Evolutionary conservation across 176 grass and related monocot species (phyloP), one percentile per base, ranked within the genome.

Genomic region (Saccharum officinarum): DNA sequence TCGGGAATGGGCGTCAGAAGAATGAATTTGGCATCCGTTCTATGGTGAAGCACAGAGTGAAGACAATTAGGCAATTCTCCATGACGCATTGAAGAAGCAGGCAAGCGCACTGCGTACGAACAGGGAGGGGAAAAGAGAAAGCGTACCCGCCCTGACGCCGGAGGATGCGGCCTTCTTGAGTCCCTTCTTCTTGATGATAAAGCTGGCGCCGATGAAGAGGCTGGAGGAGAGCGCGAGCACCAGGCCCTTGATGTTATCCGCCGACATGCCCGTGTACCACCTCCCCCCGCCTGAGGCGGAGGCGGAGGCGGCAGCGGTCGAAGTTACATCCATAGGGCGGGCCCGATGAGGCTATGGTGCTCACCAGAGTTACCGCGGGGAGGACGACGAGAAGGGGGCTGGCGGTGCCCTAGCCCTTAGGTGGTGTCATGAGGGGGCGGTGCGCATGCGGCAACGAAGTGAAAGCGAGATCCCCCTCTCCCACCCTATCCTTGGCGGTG

Each of bases 111-210:
- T 3, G 25, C 64, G 70, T 9, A 73, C 7, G 23, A 20, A 45
- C 17, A 20, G 8, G 42, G 4, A 13, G 8, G 3, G 59, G 20
- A 3, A 42, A 23, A 37, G 0, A 12, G 7, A 20, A 20, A 17
- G 52, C 26, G 18, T 90, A 95, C 93, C 93, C 36, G 91, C 91
- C 54, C 94, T 88, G 50, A 95, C 83, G 37, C 88, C 90, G 23
- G 93, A 80, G 28, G 93, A 67, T 10, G 90, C 91, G 55, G 94
- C 94, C 84, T 89, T 95, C 88, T 95, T 92, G 83, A 95, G 93
- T 82, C 97, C 97, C 86, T 99, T 99, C 88, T 99, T 99, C 93
- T 99, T 99, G 73, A 99, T 92, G 87, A 99, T 99, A 86, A 99
- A 99, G 90, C 97, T 99, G 60, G 91, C 92, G 36, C 97, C 97